Evolutionary conservation across 257 asterid genomes (phyloP), one percentile per base, ranked within the genome.

Genomic region (Solanum sitiens): DNA sequence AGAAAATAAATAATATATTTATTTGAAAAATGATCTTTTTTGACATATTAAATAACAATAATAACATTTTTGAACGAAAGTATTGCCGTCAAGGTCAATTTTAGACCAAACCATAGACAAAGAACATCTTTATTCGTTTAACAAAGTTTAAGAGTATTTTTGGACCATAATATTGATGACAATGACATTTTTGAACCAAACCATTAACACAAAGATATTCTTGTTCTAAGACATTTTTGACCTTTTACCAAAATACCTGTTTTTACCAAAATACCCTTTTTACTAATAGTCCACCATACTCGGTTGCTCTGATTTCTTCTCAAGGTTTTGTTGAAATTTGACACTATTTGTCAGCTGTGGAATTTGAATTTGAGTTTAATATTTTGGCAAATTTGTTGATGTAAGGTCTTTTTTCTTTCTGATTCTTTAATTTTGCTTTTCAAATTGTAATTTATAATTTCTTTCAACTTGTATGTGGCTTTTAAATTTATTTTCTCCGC

Each of bases 121-220:
- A 1, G 0, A 37, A 37, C 2, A 37, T 37, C 6, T 37, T 37
- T 7, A 0, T 37, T 37, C 2, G 0, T 37, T 1, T 7, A 37
- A 37, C 8, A 39, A 39, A 39, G 0, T 39, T 39, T 39, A 39
- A 39, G 2, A 35, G 1, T 0, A 35, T 35, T 35, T 35, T 35
- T 35, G 7, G 0, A 5, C 7, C 1, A 35, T 4, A 35, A 5
- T 1, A 35, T 35, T 35, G 0, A 35, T 1, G 1, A 35, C 7
- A 35, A 35, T 0, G 0, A 0, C 40, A 37, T 37, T 39, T 39
- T 39, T 39, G 1, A 2, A 37, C 0, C 40, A 37, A 37, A 37
- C 6, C 8, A 7, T 37, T 35, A 35, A 35, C 0, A 1, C 5
- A 35, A 35, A n/a, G 37, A 35, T 35, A 35, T n/a, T n/a, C 30